A percentile compares a stretch with the other conserved stretches of the same genome.
Conservation (phyloP, 2,329 filamentous ascomycete genomes). For the Calonectria leucothoes region DNA sequence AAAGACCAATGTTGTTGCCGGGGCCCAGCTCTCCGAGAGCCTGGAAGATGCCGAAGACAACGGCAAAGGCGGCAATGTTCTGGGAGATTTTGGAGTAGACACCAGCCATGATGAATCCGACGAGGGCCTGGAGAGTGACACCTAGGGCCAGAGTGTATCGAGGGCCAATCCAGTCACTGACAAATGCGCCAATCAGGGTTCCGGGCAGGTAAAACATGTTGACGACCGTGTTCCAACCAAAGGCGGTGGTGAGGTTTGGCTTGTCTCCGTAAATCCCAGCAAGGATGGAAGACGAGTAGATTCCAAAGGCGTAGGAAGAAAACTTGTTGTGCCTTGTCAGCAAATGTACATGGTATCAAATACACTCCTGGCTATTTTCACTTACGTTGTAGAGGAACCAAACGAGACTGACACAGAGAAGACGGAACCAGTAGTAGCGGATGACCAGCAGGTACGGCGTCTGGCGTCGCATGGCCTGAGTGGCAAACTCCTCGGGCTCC, state of each 20-base stretch:
- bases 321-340: slow-evolving; percentile 63
- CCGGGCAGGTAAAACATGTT: slow-evolving; percentile 92
- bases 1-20: slow-evolving; percentile 89
- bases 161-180: slow-evolving; percentile 84
- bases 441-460: slow-evolving; percentile 68
- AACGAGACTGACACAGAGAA: slow-evolving; percentile 77
- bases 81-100: slow-evolving; percentile 78
- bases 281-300: slow-evolving; percentile 85
- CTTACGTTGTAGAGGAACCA: slow-evolving; percentile 86
- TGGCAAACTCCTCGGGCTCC: slow-evolving; percentile 82
- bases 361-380: background rate
- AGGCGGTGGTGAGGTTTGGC: slow-evolving; percentile 77
- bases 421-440: slow-evolving; percentile 78
- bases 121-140: slow-evolving; percentile 77
- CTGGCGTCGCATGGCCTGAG: slow-evolving; percentile 73
- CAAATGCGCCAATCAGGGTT: slow-evolving; percentile 79
- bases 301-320: slow-evolving; percentile 84
- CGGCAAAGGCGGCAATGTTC: slow-evolving; percentile 50
- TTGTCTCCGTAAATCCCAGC: slow-evolving; percentile 68
- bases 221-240: slow-evolving; percentile 90
- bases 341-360: background rate
- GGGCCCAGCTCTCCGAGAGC: slow-evolving; percentile 72
- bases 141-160: slow-evolving; percentile 78
- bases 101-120: slow-evolving; percentile 91
- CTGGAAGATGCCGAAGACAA: slow-evolving; percentile 53